Base-by-base conservation (phyloP, 2,329 filamentous ascomycete species). In the Gaeumannomyces sp. region DNA sequence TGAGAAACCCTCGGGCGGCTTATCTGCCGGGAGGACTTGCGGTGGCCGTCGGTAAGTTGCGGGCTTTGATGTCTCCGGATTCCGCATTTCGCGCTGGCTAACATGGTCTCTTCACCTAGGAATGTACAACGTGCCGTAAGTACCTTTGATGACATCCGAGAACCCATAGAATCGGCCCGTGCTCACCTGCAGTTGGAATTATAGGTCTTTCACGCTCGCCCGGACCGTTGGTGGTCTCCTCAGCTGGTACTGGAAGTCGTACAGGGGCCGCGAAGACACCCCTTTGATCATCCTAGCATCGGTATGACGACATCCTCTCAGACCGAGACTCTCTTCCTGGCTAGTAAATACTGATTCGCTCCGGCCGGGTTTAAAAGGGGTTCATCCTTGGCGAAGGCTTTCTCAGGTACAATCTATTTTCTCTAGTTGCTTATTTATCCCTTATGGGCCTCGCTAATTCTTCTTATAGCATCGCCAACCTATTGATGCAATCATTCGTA, bases 321-420 rank as follows among this genome's bases (percentile, higher is more conserved):
- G 8, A 70, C 83, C 77, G 27, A 27, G 7, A 10, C 4, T 38
- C 29, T 13, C 50, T 31, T 16, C 38, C 19, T 14, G 19, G 27
- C 59, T 64, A 38, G 29, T 64, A 60, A 61, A 59, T 58, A 29
- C 25, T 59, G n/a, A 59, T 59, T 25, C 28, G 7, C 1, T 59
- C 27, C 10, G 22, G 2, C 11, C 29, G 4, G 29, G 63, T 64
- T 71, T 28, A 68, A 19, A 57, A 86, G 83, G 95, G 95, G 0
- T 86, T 98, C 67, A 97, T 99, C 68, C 80, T 99, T 10, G 93
- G 94, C 0, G 94, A 98, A 75, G 94, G 94, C 0, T 86, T 98
- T 68, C 80, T 97, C 68, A 97, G 45, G 45, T 53, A 53, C 6
- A n/a, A 2, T 53, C 14, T 25, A 25, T n/a, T 2, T 53, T 53